Percentiles rank a stretch among this genome's conserved stretches.
Evolutionary conservation across 2,329 filamentous ascomycete species (phyloP).

Genomic region (Diaporthe sp.): DNA sequence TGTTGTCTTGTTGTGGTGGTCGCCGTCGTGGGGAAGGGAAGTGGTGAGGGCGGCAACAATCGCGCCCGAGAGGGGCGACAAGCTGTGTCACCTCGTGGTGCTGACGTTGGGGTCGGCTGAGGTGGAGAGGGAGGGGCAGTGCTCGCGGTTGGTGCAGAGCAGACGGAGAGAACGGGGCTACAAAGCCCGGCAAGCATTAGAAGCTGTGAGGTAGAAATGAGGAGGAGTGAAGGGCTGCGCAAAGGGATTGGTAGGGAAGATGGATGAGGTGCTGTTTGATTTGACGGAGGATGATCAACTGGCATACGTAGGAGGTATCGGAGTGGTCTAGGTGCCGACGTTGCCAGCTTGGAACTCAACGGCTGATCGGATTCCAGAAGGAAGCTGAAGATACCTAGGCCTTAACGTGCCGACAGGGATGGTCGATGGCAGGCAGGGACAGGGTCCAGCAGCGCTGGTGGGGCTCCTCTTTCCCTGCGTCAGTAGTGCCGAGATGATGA

Average conservation of each 20-base stretch:
- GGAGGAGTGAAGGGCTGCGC: background rate
- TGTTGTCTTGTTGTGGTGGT: too few relatives aligned
- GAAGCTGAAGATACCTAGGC: constrained; percentile 1
- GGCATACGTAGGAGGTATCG: background rate
- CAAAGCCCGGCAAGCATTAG: constrained; percentile 3
- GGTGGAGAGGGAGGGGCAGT: constrained; percentile 29
- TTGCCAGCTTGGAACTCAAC: constrained; percentile 3
- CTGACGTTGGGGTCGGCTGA: constrained; percentile 30
- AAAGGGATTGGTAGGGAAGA: background rate
- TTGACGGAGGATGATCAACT: background rate
- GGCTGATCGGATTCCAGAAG: background rate
- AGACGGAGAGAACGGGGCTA: background rate
- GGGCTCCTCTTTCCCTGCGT: background rate
- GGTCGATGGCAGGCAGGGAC: constrained; percentile 7
- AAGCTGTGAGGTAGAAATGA: background rate
- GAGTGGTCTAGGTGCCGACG: background rate
- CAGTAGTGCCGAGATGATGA: background rate
- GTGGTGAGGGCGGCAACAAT: background rate
- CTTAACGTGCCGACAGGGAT: constrained; percentile 16
- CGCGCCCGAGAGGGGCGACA: constrained; percentile 4
- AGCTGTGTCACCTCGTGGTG: background rate
- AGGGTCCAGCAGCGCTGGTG: constrained; percentile 10
- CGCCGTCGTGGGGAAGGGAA: background rate
- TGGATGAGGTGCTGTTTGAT: background rate
- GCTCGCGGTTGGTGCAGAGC: constrained; percentile 11